phyloP scores from a whole-genome alignment of 2,329 filamentous ascomycete species.

The Verticillium nubilum region DNA sequence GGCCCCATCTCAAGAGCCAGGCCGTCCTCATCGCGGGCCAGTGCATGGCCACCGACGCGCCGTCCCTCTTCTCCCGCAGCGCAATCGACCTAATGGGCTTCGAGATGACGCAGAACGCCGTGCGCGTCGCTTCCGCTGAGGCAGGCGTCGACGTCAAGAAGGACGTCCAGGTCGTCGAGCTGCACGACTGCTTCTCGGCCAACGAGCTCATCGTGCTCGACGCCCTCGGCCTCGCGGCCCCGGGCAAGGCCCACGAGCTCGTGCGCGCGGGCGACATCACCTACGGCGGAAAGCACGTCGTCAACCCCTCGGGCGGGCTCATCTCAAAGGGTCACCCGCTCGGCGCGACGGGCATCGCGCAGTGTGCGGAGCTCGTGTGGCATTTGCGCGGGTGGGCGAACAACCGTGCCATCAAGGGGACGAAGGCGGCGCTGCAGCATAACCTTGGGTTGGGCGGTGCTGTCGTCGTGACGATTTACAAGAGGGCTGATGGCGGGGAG shows the following conservation, averaged over 20 bases:
- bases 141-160: conserved; percentile 58
- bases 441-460: conserved; percentile 91
- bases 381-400: conserved; percentile 94
- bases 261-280: conserved; percentile 85
- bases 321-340: conserved; percentile 96
- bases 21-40: conserved; percentile 90
- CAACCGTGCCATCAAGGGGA: conserved; percentile 68
- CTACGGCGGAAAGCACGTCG: conserved; percentile 75
- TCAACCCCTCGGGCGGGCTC: conserved; percentile 91
- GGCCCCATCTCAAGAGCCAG: conserved; percentile 74
- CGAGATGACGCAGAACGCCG: conserved; percentile 74
- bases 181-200: conserved; percentile 95
- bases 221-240: conserved; percentile 70
- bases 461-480: conserved; percentile 85
- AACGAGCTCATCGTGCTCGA: conserved; percentile 93
- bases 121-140: conserved; percentile 64
- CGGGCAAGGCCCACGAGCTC: conserved; percentile 86
- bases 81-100: conserved; percentile 87
- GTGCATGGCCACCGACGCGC: conserved; percentile 77
- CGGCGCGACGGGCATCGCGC: conserved; percentile 88
- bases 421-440: conserved; percentile 76
- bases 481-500: conserved; percentile 68
- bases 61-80: conserved; percentile 70
- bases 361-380: conserved; percentile 94
- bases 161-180: conserved; percentile 73